Base-by-base conservation (phyloP, 257 asterid species). In the Mitragyna speciosa region DNA sequence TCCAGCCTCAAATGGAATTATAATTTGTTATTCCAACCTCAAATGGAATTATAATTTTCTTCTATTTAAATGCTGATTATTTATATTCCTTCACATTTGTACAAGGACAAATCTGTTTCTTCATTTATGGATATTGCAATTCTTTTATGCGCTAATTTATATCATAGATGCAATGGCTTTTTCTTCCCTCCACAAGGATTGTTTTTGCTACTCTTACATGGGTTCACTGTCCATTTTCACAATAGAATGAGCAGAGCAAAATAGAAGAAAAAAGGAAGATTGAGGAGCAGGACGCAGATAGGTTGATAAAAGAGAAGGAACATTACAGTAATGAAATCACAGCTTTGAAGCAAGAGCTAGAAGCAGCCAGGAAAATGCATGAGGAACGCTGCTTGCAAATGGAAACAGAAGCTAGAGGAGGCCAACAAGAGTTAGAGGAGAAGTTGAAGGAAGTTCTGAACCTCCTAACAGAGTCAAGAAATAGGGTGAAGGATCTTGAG, bases 401-500 rank as follows among this genome's bases (percentile, higher is more conserved):
- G 82, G 84, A 80, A 75, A 78, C 81, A 54, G 90, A 80, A 82
- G 87, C 87, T 36, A 85, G 68, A 84, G 87, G 72, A 79, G 83
- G 82, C 73, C 89, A 91, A 78, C 89, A 86, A 73, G 89, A 85
- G 84, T 86, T 90, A 26, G 95, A 91, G 87, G 83, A 82, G 52
- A 92, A 75, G 82, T 78, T 90, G 82, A 84, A 72, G 80, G 97
- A 89, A 75, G 86, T 85, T 73, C 78, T 71, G 76, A 79, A 52
- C 78, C 84, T 70, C 45, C 80, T 84, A 56, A 78, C 86, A 22
- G 94, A 85, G 70, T 88, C 91, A 14, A 87, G 67, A 75, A 78
- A 74, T 75, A 86, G 86, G 85, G 89, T 78, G 45, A 87, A 85
- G 81, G 91, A 90, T 75, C 88, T 92, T 11, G 94, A 95, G 86